These are phyloP conservation scores for Haplosporangium sp. DNA, from an alignment of 371 early-diverging fungal genomes.

Conservation along the genomic window DNA sequence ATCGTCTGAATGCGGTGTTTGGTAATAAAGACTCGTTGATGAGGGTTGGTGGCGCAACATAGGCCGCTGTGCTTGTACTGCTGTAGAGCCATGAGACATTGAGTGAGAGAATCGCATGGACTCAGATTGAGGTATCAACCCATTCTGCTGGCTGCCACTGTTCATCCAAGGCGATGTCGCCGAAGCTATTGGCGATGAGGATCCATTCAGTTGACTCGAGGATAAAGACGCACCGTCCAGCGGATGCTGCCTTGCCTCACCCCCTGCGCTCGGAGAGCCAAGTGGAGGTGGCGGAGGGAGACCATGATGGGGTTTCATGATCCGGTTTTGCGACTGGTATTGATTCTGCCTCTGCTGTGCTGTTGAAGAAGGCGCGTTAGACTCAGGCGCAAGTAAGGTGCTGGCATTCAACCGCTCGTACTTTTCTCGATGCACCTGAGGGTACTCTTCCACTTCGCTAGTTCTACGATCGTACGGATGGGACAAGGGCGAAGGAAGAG, in stretches of 20 bases:
- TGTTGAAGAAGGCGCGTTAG: conserved; percentile 3
- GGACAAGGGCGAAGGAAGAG: conserved; percentile 17
- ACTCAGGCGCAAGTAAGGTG: conserved; percentile 20
- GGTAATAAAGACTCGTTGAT: conserved; percentile 28
- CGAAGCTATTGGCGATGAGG: conserved; percentile 1
- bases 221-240: conserved; percentile 9
- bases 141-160: background rate
- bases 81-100: conserved; percentile 2
- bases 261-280: conserved; percentile 12
- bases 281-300: conserved; percentile 3
- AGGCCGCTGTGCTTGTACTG: conserved; percentile 1
- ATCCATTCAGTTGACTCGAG: background rate
- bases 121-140: conserved; percentile 15
- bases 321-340: conserved; percentile 7
- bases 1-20: conserved; percentile 18
- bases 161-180: conserved; percentile 22
- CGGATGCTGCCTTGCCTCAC: conserved; percentile 9
- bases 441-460: conserved; percentile 24
- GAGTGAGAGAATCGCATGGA: conserved; percentile 27
- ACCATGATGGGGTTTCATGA: conserved; percentile 6
- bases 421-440: conserved; percentile 22
- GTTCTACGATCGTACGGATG: conserved; percentile 32
- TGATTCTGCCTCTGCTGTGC: conserved; percentile 1
- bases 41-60: conserved; percentile 18
- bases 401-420: conserved; percentile 28